Percentiles rank a stretch among this genome's conserved stretches.
phyloP scores from a whole-genome alignment of 768 basidiomycete species.

The Lactarius akahatsu region DNA sequence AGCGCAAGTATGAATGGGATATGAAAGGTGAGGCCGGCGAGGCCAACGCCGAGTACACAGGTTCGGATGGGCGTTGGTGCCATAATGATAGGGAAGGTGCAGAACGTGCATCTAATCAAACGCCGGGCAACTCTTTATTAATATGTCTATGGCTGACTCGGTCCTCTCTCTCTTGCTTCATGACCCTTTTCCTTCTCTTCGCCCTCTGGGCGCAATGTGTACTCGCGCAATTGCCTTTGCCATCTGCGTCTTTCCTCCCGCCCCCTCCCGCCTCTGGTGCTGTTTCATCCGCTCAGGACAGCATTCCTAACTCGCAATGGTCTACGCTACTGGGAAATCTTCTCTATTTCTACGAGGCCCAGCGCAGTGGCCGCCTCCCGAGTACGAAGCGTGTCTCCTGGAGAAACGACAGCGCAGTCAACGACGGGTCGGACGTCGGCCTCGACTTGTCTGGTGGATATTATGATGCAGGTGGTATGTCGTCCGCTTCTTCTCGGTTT shows the following conservation, averaged over 20 bases:
- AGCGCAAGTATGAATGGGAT: constrained; percentile 73
- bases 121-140: not conserved
- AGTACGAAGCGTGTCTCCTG: constrained; percentile 72
- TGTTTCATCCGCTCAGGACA: constrained; percentile 38
- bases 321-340: constrained; percentile 74
- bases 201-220: constrained; percentile 34
- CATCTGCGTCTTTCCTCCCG: constrained; percentile 63
- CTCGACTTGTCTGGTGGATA: constrained; percentile 85
- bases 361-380: constrained; percentile 76
- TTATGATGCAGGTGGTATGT: constrained; percentile 87
- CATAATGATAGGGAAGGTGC: not conserved
- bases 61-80: constrained; percentile 53
- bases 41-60: constrained; percentile 71
- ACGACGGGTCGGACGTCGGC: constrained; percentile 73
- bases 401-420: constrained; percentile 77
- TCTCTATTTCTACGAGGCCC: constrained; percentile 89
- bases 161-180: not conserved
- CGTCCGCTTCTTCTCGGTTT: not conserved
- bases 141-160: too few species aligned
- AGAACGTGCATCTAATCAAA: not conserved
- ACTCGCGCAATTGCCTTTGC: constrained; percentile 60
- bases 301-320: constrained; percentile 75
- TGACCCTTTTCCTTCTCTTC: constrained; percentile 2
- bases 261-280: constrained; percentile 59
- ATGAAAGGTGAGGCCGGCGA: constrained; percentile 78